These are phyloP conservation scores for Paraphaeosphaeria sporulosa DNA, from an alignment of 2,329 filamentous ascomycete genomes.

Conservation along the genomic window DNA sequence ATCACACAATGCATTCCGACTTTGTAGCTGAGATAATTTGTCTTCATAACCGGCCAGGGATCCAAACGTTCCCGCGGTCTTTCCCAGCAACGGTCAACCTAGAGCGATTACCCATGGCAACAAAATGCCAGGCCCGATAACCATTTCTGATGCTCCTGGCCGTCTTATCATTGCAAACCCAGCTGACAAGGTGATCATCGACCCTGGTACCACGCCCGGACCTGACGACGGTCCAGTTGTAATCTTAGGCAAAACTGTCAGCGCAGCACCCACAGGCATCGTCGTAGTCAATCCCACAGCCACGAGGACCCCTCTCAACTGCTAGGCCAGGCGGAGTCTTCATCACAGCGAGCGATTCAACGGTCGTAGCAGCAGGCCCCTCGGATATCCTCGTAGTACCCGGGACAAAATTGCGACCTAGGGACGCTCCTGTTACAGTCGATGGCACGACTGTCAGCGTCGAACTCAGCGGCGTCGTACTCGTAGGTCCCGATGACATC, in stretches of 20 bases:
- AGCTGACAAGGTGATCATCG: conserved; percentile 20
- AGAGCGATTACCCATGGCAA: background rate
- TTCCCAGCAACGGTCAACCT: background rate
- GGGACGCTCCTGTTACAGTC: conserved; percentile 11
- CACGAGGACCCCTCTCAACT: too few species aligned
- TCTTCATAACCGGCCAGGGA: too few species aligned
- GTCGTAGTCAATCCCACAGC: too few species aligned
- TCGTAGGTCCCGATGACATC: conserved; percentile 1
- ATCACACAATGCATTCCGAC: too few species aligned
- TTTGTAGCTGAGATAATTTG: background rate
- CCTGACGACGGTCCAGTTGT: conserved; percentile 10
- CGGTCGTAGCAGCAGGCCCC: too few species aligned
- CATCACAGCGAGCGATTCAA: too few species aligned
- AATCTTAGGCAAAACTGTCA: conserved; percentile 20
- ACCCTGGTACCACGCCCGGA: conserved; percentile 20
- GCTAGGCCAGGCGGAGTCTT: too few species aligned
- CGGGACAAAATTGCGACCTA: conserved; percentile 9
- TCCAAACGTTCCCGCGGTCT: too few species aligned
- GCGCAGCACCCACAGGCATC: conserved; percentile 15
- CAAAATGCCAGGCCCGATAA: conserved; percentile 4
- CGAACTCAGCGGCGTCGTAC: conserved; percentile 9
- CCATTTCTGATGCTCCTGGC: conserved; percentile 19
- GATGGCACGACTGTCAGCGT: conserved; percentile 18
- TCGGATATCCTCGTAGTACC: conserved; percentile 9
- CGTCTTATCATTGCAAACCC: conserved; percentile 19